Percentiles rank a stretch among this genome's conserved stretches.
phyloP scores from a whole-genome alignment of 2,329 filamentous ascomycete genomes.

The Exophiala dermatitidis region DNA sequence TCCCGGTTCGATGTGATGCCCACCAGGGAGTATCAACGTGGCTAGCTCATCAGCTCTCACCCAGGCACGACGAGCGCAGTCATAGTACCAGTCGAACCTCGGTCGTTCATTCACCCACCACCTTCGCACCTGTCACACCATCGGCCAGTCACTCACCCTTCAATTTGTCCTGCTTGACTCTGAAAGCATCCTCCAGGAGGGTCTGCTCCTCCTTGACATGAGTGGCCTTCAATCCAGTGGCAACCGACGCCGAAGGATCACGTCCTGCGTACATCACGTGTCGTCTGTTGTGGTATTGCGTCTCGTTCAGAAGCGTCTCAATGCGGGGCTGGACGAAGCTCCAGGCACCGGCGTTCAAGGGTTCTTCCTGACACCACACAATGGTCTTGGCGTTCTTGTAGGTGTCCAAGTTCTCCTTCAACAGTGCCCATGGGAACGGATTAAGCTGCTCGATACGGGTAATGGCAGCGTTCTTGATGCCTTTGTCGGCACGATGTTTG shows the following conservation, averaged over 20 bases:
- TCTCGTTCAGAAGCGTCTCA: slow-evolving; percentile 91
- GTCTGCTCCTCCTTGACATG: slow-evolving; percentile 93
- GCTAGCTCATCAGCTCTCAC: no score
- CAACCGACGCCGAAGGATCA: slow-evolving; percentile 86
- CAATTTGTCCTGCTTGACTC: slow-evolving; percentile 56
- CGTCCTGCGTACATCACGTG: slow-evolving; percentile 96
- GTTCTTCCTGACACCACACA: slow-evolving; percentile 96
- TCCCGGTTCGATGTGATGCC: no score
- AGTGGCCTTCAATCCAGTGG: slow-evolving; percentile 79
- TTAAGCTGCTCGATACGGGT: slow-evolving; percentile 96
- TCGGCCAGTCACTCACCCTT: slow-evolving; percentile 44
- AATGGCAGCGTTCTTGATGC: slow-evolving; percentile 83
- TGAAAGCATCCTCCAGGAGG: slow-evolving; percentile 60
- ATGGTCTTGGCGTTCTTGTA: slow-evolving; percentile 98
- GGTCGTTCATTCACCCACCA: neutral
- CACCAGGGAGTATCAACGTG: no score
- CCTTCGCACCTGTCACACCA: slow-evolving; percentile 10
- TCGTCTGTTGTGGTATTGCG: slow-evolving; percentile 84
- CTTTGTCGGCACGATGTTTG: slow-evolving; percentile 83
- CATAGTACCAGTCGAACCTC: neutral
- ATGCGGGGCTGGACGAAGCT: slow-evolving; percentile 95
- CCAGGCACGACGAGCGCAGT: no score
- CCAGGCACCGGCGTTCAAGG: slow-evolving; percentile 94
- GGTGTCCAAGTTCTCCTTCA: slow-evolving; percentile 91
- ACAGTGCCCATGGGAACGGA: slow-evolving; percentile 96